Evolutionary conservation across 2,329 filamentous ascomycete genomes (phyloP).

Genomic region (Amesomyces nigricolor): DNA sequence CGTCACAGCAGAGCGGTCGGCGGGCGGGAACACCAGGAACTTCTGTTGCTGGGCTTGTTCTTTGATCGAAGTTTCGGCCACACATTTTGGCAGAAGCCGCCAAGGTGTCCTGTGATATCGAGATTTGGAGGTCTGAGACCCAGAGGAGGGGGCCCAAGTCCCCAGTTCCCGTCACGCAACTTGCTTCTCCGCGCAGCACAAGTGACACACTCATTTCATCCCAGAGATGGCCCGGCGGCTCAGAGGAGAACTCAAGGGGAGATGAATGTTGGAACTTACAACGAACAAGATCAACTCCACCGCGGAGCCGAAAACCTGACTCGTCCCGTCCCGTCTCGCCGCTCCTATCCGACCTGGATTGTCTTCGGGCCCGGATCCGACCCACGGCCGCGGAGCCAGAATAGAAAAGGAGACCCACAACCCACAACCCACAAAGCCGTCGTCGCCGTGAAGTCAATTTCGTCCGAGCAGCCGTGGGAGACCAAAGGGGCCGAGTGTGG

Average conservation of each 20-base stretch:
- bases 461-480: neutral
- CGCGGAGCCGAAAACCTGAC: neutral
- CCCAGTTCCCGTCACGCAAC: neutral
- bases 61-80: no score
- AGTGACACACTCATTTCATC: no score
- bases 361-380: neutral
- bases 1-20: neutral
- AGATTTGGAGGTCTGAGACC: neutral
- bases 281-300: neutral
- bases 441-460: neutral
- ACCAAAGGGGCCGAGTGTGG: neutral
- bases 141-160: neutral
- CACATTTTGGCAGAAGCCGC: neutral
- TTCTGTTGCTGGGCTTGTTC: no score
- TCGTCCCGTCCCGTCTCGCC: neutral
- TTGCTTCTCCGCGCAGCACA: conserved; percentile 1
- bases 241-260: neutral
- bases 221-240: no score
- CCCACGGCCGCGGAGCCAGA: neutral
- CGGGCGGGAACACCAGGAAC: neutral
- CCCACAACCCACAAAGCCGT: neutral
- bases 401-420: neutral
- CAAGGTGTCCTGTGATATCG: neutral
- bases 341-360: neutral
- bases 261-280: conserved; percentile 2